A percentile compares a stretch with the other conserved stretches of the same genome.
Conservation (phyloP, 805 yeast species). For the Dipodascopsis uninucleata region DNA sequence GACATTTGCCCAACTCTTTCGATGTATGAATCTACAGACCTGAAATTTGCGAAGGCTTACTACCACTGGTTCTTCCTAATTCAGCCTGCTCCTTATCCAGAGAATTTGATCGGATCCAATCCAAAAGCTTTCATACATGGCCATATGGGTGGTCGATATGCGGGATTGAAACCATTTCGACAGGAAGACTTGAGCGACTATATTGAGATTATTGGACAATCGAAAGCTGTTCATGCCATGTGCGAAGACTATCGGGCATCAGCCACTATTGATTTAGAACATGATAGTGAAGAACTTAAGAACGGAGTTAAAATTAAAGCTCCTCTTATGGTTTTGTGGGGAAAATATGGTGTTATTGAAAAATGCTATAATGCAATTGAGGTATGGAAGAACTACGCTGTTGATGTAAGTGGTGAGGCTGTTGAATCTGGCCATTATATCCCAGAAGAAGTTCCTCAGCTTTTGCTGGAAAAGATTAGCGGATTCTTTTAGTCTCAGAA, state of each 20-base stretch:
- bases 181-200: slow-evolving; percentile 2
- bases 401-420: background rate
- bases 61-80: slow-evolving; percentile 25
- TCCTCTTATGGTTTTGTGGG: slow-evolving; percentile 23
- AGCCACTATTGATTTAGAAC: slow-evolving; percentile 17
- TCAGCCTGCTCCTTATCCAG: slow-evolving; percentile 24
- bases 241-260: slow-evolving; percentile 26
- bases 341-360: slow-evolving; percentile 13
- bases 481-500: no score
- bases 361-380: slow-evolving; percentile 10
- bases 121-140: slow-evolving; percentile 8
- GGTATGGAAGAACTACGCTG: slow-evolving; percentile 12
- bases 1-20: slow-evolving; percentile 21
- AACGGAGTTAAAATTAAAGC: slow-evolving; percentile 1
- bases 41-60: slow-evolving; percentile 13
- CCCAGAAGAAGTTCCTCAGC: slow-evolving; percentile 9
- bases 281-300: slow-evolving; percentile 12
- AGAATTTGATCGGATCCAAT: slow-evolving; percentile 12
- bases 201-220: slow-evolving; percentile 2
- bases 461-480: no score
- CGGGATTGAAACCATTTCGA: slow-evolving; percentile 5
- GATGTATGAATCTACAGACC: slow-evolving; percentile 19
- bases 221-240: slow-evolving; percentile 8
- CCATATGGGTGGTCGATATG: background rate
- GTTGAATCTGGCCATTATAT: slow-evolving; percentile 3